Base-by-base conservation (phyloP, 257 asterid species). In the Voacanga thouarsii region DNA sequence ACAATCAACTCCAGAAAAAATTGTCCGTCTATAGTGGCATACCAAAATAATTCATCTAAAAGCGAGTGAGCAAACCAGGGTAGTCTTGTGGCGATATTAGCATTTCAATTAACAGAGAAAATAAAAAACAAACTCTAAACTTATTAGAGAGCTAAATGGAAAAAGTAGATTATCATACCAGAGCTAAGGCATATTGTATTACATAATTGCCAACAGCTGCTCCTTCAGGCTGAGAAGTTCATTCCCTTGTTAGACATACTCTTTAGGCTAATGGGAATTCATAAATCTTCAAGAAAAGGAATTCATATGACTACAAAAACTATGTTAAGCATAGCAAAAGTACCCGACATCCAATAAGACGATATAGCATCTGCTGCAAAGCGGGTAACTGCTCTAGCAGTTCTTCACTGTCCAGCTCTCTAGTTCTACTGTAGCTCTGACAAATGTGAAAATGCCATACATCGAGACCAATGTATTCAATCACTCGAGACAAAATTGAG, bases 281-380 rank as follows among this genome's bases (percentile, higher is more conserved):
- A 82, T 21, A 85, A 26, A 65, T 57, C 75, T 14, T 53, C 71
- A 65, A 18, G 19, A 66, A 5, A 15, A 43, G 70, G 53, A 10
- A 9, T 18, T 63, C 43, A 30, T n/a, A 41, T 39, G 23, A 57
- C 37, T 26, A 64, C 39, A 72, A 9, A n/a, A 71, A 71, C 39
- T 71, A n/a, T 71, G 75, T 43, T n/a, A 47, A 45, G 61, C 45
- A 15, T 45, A 2, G 65, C 7, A 9, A 26, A 53, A 73, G 30
- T 51, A 73, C 99, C 98, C 96, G 97, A 75, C 99, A 96, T 77
- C 97, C 98, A 75, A 92, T 84, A 82, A 96, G 97, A 79, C 98
- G 99, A 82, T 88, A 86, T 43, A 93, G 87, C 86, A 93, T 85
- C 87, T 96, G 97, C 86, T 96, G 99, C 87, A 96, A 81, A 80